phyloP scores from a whole-genome alignment of 2,329 filamentous ascomycete species.

The Ceratocystis harringtonii region DNA sequence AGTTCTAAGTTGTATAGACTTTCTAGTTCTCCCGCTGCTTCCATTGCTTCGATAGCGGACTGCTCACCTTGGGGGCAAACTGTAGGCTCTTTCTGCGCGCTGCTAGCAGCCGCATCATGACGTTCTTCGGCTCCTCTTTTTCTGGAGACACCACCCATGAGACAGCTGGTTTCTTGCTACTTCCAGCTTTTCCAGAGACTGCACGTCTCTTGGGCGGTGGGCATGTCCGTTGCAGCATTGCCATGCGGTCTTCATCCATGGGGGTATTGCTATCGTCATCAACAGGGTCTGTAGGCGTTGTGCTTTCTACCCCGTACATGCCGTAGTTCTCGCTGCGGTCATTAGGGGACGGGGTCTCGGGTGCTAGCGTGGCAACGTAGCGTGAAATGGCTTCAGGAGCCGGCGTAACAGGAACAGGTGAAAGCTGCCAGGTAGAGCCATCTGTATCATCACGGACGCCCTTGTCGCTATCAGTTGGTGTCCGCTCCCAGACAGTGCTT shows the following conservation, averaged over 20 bases:
- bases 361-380: constrained; percentile 35
- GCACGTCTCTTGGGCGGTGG: constrained; percentile 19
- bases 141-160: constrained; percentile 31
- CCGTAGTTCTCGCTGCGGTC: constrained; percentile 22
- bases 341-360: constrained; percentile 30
- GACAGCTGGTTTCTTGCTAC: constrained; percentile 19
- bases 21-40: constrained; percentile 20
- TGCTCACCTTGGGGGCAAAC: constrained; percentile 60
- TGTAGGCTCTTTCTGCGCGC: constrained; percentile 64
- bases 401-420: constrained; percentile 44
- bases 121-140: constrained; percentile 37
- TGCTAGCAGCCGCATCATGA: constrained; percentile 50
- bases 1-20: neutral
- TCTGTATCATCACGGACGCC: constrained; percentile 24
- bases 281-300: constrained; percentile 19
- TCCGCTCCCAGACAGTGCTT: constrained; percentile 40
- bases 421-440: constrained; percentile 35
- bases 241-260: constrained; percentile 18
- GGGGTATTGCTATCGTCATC: constrained; percentile 34
- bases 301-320: constrained; percentile 22
- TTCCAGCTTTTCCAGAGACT: neutral
- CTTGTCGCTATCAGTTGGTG: constrained; percentile 30
- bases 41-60: constrained; percentile 50
- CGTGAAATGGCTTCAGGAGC: constrained; percentile 39
- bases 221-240: constrained; percentile 29